Evolutionary conservation across 345 rosid species (phyloP), one percentile per base, ranked within the genome.

Genomic region (Salix exigua): DNA sequence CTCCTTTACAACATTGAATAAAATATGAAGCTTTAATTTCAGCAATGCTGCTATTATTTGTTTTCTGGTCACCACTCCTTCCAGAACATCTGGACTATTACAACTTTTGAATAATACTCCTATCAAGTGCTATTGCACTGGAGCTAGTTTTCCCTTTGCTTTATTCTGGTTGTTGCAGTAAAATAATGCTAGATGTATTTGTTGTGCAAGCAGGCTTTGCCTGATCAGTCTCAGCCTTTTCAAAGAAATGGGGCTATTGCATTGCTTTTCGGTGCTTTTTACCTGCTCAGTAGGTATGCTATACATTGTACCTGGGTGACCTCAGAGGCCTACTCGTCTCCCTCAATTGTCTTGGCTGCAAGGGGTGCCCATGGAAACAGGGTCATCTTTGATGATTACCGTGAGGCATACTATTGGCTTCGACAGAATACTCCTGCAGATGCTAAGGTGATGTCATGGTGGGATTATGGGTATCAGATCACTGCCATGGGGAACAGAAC

Each of bases 401-500:
- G 97, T n/a, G 99, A 96, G 82, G 97, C 99, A 28, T 96, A 96
- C 86, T 96, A 87, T 84, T 96, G 99, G 99, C 97, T 94, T 79
- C 91, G 94, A 46, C 98, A 94, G 81, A 96, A 96, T 80, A 96
- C 99, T 74, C 97, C 99, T 60, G 86, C 84, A 21, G 97, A 96
- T 87, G 99, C 99, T 60, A 96, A 96, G 86, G 87, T 96, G 83
- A 96, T 96, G 99, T 96, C 99, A 28, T 94, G 99, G 99, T 96
- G 99, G 99, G 99, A 96, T 88, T 96, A 96, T 77, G 99, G 99
- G 75, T 93, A 95, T 86, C 99, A 95, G 79, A 95, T 95, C 81
- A 95, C 97, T 72, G 99, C 99, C 75, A 96, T 96, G 99, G 99
- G 97, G 81, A 96, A 96, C 81, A 92, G 98, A 90, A 92, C 99